Conservation (phyloP, 257 asterid genomes). For the Solanum acaule region DNA sequence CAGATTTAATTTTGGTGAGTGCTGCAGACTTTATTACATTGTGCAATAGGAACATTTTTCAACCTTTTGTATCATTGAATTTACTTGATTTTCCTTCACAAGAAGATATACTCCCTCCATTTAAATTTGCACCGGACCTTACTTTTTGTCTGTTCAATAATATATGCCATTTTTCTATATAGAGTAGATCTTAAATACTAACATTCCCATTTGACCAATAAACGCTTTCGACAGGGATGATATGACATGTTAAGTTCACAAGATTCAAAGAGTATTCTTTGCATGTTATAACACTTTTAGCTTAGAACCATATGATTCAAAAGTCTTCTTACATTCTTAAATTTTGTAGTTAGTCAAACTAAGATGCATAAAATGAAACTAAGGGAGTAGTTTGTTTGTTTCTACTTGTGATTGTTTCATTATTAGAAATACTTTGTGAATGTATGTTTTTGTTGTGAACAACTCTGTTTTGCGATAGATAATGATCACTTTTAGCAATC, state of each 20-base stretch:
- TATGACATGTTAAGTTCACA: too few species aligned
- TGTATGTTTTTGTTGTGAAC: not conserved
- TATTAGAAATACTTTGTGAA: not conserved
- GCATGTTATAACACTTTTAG: not conserved
- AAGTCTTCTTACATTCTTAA: not conserved
- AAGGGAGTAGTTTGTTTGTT: not conserved
- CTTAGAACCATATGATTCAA: not conserved
- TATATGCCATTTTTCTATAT: not conserved
- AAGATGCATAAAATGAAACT: not conserved
- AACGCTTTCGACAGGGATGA: not conserved
- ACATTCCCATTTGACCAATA: not conserved
- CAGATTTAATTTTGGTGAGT: slow-evolving; percentile 77
- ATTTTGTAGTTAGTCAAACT: not conserved
- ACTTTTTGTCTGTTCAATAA: not conserved
- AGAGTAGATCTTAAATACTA: not conserved
- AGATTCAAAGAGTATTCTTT: not conserved
- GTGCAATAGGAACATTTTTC: not conserved
- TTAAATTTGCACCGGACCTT: not conserved
- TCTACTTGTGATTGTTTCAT: not conserved
- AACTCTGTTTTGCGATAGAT: not conserved
- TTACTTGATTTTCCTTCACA: not conserved
- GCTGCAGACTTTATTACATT: not conserved
- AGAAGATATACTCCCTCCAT: not conserved
- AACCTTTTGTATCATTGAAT: not conserved
- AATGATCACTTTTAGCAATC: not conserved